phyloP scores from a whole-genome alignment of 2,329 filamentous ascomycete genomes.

The Alternaria triticimaculans region DNA sequence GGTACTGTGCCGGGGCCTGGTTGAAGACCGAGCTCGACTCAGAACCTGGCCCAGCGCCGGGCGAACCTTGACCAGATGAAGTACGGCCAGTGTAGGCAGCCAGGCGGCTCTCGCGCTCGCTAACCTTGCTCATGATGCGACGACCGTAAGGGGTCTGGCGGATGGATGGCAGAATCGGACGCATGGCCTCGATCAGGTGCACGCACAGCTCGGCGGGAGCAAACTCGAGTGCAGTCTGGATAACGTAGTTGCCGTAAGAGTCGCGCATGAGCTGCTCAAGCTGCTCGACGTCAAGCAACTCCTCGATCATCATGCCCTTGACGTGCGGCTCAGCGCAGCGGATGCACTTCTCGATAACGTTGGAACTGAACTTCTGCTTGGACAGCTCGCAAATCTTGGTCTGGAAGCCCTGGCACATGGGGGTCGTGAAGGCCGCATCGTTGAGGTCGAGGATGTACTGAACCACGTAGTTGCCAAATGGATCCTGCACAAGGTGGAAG shows the following conservation, averaged over 20 bases:
- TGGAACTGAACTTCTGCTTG: slow-evolving; percentile 98
- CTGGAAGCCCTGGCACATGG: slow-evolving; percentile 80
- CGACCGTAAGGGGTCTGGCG: slow-evolving; percentile 93
- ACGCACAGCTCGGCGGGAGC: slow-evolving; percentile 41
- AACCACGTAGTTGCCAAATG: slow-evolving; percentile 97
- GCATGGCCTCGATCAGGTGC: slow-evolving; percentile 81
- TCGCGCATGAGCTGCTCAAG: slow-evolving; percentile 90
- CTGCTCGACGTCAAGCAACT: slow-evolving; percentile 76
- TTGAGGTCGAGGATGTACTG: slow-evolving; percentile 97
- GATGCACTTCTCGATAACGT: slow-evolving; percentile 92
- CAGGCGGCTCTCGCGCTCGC: slow-evolving; percentile 58
- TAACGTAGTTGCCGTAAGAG: slow-evolving; percentile 95
- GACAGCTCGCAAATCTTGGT: slow-evolving; percentile 76
- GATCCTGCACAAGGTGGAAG: slow-evolving; percentile 90
- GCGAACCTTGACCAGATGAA: slow-evolving; percentile 34
- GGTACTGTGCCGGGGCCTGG: slow-evolving; percentile 20
- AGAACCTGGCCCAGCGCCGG: slow-evolving; percentile 35
- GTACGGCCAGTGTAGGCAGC: slow-evolving; percentile 39
- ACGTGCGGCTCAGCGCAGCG: slow-evolving; percentile 79
- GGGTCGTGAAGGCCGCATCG: slow-evolving; percentile 85
- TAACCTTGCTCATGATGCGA: slow-evolving; percentile 88
- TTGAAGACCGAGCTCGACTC: slow-evolving; percentile 28
- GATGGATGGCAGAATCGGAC: slow-evolving; percentile 82
- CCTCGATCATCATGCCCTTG: slow-evolving; percentile 82
- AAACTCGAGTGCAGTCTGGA: slow-evolving; percentile 77